Conservation (phyloP, 371 early-diverging fungal genomes). For the Lichtheimia ornata region DNA sequence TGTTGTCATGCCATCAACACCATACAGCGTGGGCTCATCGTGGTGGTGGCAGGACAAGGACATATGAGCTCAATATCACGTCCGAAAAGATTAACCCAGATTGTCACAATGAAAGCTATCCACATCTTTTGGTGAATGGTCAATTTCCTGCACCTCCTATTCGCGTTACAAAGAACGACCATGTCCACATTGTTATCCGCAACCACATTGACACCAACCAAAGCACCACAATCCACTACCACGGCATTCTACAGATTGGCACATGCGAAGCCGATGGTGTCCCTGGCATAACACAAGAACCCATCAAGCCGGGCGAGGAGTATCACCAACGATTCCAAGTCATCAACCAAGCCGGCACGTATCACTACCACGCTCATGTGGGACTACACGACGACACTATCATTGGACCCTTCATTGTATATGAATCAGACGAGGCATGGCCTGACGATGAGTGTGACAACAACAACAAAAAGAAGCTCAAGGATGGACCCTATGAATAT, state of each 20-base stretch:
- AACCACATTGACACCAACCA: constrained; percentile 26
- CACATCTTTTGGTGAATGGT: constrained; percentile 34
- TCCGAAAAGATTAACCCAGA: constrained; percentile 22
- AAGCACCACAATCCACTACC: constrained; percentile 37
- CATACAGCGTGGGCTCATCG: no score
- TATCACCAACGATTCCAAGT: constrained; percentile 51
- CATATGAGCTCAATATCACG: constrained; percentile 20
- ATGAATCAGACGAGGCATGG: constrained; percentile 30
- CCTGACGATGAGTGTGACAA: constrained; percentile 5
- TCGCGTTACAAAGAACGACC: constrained; percentile 39
- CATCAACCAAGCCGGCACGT: constrained; percentile 50
- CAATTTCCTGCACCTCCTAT: constrained; percentile 55
- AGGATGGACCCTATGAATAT: constrained; percentile 21
- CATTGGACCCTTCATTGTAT: constrained; percentile 47
- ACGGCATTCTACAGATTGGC: constrained; percentile 43
- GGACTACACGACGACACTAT: constrained; percentile 46
- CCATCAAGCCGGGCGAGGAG: constrained; percentile 50
- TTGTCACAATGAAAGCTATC: constrained; percentile 18
- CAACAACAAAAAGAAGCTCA: neutral
- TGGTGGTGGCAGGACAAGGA: neutral
- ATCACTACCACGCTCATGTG: constrained; percentile 55
- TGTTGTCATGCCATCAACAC: no score
- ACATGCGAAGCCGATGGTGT: constrained; percentile 54
- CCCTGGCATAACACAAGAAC: constrained; percentile 57
- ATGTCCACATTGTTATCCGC: constrained; percentile 32